Base-by-base conservation (phyloP, 192 early-diverging fungal genomes). In the Podila verticillata region DNA sequence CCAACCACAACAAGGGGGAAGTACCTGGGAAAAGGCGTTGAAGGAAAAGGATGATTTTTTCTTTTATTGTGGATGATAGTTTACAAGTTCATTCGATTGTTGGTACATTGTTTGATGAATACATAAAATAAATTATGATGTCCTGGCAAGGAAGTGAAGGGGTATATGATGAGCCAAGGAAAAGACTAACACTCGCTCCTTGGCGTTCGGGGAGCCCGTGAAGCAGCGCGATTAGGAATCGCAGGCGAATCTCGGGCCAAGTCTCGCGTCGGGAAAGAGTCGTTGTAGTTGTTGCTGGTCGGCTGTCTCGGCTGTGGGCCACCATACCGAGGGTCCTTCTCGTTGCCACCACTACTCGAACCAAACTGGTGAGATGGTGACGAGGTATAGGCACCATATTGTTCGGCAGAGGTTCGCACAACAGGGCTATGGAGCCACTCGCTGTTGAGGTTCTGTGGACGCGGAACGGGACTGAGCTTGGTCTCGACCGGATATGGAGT, bases 171-270 rank as follows among this genome's bases (percentile, higher is more conserved):
- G 22, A 26, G 24, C 5, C 20, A 54, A 4, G 10, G 51, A 54
- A 2, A 54, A 54, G 17, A 54, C 7, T 54, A 54, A 24, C 22
- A 24, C 6, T 54, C 51, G 7, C 44, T 47, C 17, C 51, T 54
- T n/a, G 73, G 26, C 2, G 73, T 48, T 58, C 73, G 30, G 5
- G 36, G 15, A 8, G 63, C 62, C 1, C 44, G 17, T 7, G 63
- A 15, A 30, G 64, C 7, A 17, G 73, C 51, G 39, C 71, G 71
- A 34, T 60, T 44, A 48, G 62, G 71, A 0, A 60, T 32, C 12
- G 63, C 56, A 48, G 63, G 56, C 20, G 39, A 10, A 5, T 26
- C 39, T 13, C 57, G 54, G 7, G 39, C 2, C 6, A 10, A 39
- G 48, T 47, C 64, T 5, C 63, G 29, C 48, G 56, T 31, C 1